Conservation (phyloP, 495 filamentous ascomycete genomes). For the Diplogelasinospora grovesii region DNA sequence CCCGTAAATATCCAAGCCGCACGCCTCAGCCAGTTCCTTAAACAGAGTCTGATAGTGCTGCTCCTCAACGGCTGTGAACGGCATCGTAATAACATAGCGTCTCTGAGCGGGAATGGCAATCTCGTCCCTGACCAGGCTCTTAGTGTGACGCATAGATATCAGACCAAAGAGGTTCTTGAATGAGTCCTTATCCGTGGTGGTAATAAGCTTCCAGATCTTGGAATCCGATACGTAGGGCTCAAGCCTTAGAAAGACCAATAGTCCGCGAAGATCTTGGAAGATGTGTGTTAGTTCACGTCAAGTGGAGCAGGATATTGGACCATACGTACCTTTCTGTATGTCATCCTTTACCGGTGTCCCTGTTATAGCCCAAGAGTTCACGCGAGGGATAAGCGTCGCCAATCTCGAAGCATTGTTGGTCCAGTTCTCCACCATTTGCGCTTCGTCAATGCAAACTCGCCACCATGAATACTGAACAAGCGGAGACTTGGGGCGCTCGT, state of each 20-base stretch:
- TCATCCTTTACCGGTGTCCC: slow-evolving; percentile 83
- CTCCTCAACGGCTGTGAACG: slow-evolving; percentile 82
- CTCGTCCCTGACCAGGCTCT: slow-evolving; percentile 69
- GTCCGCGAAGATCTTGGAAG: slow-evolving; percentile 51
- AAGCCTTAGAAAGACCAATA: slow-evolving; percentile 74
- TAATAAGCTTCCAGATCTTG: slow-evolving; percentile 61
- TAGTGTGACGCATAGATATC: slow-evolving; percentile 79
- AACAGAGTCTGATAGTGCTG: slow-evolving; percentile 74
- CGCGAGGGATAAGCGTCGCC: slow-evolving; percentile 69
- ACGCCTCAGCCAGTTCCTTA: slow-evolving; percentile 61
- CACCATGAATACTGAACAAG: slow-evolving; percentile 80
- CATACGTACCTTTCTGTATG: slow-evolving; percentile 40
- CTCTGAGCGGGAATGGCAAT: slow-evolving; percentile 67
- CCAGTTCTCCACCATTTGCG: slow-evolving; percentile 89
- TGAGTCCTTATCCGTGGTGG: slow-evolving; percentile 47
- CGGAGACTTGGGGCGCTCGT: slow-evolving; percentile 63
- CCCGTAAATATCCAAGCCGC: slow-evolving; percentile 59
- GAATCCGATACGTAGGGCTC: slow-evolving; percentile 61
- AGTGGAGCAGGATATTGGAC: too few relatives aligned
- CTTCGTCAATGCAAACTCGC: slow-evolving; percentile 90
- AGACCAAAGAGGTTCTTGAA: slow-evolving; percentile 59
- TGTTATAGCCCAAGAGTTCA: slow-evolving; percentile 89
- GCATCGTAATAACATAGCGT: slow-evolving; percentile 78
- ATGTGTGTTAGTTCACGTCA: neutral
- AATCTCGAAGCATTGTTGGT: slow-evolving; percentile 76